phyloP scores from a whole-genome alignment of 139 green algal genomes.

The Penium margaritaceum region DNA sequence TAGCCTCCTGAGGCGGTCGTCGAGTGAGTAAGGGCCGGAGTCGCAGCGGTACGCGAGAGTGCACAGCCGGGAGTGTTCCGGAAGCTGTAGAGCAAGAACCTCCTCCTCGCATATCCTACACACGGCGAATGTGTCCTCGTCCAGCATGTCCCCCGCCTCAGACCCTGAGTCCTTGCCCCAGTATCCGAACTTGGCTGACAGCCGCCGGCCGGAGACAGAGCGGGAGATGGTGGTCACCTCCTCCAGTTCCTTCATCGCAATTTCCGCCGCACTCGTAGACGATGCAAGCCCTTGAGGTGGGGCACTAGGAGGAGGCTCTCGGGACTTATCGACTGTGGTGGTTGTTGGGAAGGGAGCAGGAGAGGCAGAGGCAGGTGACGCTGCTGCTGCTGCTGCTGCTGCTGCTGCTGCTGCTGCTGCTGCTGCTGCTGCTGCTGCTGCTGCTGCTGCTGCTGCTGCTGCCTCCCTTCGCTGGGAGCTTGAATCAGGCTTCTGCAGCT shows the following conservation, averaged over 20 bases:
- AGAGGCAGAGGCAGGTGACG: no score
- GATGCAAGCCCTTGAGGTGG: neutral
- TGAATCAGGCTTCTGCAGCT: no score
- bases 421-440: neutral
- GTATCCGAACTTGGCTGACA: neutral
- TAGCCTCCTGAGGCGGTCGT: conserved; percentile 28
- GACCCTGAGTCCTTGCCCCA: conserved; percentile 2
- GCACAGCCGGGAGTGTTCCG: conserved; percentile 25
- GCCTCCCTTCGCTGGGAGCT: no score
- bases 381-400: neutral
- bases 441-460: neutral
- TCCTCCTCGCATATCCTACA: conserved; percentile 40
- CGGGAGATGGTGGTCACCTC: neutral
- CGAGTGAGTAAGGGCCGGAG: conserved; percentile 4
- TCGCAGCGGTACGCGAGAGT: conserved; percentile 26
- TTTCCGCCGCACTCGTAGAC: neutral
- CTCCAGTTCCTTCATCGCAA: neutral
- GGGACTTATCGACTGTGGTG: no score
- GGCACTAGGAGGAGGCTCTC: no score
- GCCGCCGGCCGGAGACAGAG: neutral
- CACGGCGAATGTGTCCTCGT: neutral
- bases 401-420: neutral
- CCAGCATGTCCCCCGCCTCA: no score
- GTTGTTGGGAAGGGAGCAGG: no score
- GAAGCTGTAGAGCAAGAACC: conserved; percentile 12